Base-by-base conservation (phyloP, 2,329 filamentous ascomycete species). In the Stachybotrys echinatus region DNA sequence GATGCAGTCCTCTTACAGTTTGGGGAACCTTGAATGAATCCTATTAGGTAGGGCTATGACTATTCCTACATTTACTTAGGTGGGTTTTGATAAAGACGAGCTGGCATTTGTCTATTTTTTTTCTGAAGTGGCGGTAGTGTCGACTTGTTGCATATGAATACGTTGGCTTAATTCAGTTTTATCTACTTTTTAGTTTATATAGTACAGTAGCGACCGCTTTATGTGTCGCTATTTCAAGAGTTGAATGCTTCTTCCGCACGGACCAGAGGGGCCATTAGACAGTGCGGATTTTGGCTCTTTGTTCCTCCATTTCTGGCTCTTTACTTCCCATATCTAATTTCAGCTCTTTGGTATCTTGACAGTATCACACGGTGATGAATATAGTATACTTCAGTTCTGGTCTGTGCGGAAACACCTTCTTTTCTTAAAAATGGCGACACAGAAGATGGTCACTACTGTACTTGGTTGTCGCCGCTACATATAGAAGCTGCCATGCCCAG, bases 241-340 rank as follows among this genome's bases (percentile, higher is more conserved):
- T 37, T 37, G 17, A 37, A 37, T 17, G 17, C 31, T 17, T 17
- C 17, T 37, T 37, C 31, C 31, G 31, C 31, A 37, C 31, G 31
- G 31, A 37, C 17, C 31, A 37, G 10, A 8, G 10, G 31, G 17
- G 8, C 31, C 31, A 37, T 17, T 10, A 37, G 31, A 37, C 17
- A 8, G 17, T 10, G 31, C 17, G 31, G 31, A 37, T 37, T 8
- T 10, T 37, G 17, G 31, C 10, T 37, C 8, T 17, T 17, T 8
- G 17, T 17, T 8, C 31, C 10, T 37, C 31, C 31, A 37, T 37
- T 37, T 37, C 31, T 37, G 31, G 31, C 31, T 37, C 31, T 37
- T 3, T 7, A 54, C 54, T n/a, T 57, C 48, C 2, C 50, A 12
- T 1, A 45, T 45, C 42, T 18, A 23, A 22, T 45, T 27, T 18